Conservation (phyloP, 2,329 filamentous ascomycete species). For the Simplicillium aogashimaense region DNA sequence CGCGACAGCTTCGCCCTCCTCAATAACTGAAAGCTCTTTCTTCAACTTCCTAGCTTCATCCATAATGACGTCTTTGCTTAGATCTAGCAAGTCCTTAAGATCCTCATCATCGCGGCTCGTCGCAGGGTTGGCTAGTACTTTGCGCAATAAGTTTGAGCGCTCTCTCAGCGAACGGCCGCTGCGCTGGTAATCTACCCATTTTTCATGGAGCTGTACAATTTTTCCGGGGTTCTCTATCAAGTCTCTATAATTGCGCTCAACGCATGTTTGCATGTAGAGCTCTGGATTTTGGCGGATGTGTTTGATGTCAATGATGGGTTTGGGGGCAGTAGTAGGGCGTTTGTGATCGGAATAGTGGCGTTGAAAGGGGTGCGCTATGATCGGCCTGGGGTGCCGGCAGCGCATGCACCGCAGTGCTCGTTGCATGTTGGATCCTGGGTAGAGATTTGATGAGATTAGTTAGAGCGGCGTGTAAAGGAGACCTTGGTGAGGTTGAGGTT, state of each 20-base stretch:
- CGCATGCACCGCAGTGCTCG: constrained; percentile 15
- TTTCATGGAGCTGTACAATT: constrained; percentile 45
- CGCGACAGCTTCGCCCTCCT: constrained; percentile 50
- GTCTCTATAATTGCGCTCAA: constrained; percentile 69
- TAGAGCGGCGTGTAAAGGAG: constrained; percentile 8
- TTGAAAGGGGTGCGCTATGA: constrained; percentile 6
- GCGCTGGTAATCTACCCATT: constrained; percentile 51
- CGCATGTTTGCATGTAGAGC: constrained; percentile 73
- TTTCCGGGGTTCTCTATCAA: constrained; percentile 43
- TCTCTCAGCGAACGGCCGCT: constrained; percentile 53
- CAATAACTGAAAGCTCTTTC: constrained; percentile 46
- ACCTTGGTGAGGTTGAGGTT: neutral
- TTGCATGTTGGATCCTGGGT: constrained; percentile 18
- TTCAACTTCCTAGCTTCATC: constrained; percentile 58
- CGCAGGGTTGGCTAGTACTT: constrained; percentile 40
- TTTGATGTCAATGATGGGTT: constrained; percentile 71
- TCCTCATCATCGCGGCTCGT: constrained; percentile 34
- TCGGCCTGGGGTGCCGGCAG: constrained; percentile 12
- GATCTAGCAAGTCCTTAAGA: constrained; percentile 19
- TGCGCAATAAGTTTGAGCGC: constrained; percentile 53
- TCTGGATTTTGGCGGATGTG: constrained; percentile 80
- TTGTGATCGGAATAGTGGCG: constrained; percentile 17
- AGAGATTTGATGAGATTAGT: constrained; percentile 2
- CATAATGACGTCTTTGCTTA: constrained; percentile 43
- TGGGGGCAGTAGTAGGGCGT: constrained; percentile 65